Base-by-base conservation (phyloP, 73 alveolate species). In the Vitrella brassicaformis region DNA sequence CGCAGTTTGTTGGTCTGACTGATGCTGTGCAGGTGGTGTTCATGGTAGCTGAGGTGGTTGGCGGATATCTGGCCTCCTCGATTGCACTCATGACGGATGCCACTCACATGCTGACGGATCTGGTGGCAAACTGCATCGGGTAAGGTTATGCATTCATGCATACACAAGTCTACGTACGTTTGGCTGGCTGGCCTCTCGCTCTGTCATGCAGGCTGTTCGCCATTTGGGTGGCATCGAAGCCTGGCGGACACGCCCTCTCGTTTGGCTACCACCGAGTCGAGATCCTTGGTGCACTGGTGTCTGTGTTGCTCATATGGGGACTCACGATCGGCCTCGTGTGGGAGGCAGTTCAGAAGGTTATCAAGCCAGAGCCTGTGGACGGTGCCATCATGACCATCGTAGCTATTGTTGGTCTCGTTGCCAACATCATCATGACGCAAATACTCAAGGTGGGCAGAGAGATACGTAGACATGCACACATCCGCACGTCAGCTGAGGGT, bases 61-160 rank as follows among this genome's bases (percentile, higher is more conserved):
- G 99, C n/a, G 99, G 99, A 18, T 75, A 84, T 68, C 74, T 93
- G 66, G 93, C 97, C 26, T 78, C 86, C 47, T 87, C 96, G 66
- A 72, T 94, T 19, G 99, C 99, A 26, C 91, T 94, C 74, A 81
- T 94, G 89, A 89, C 97, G 31, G 99, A 94, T 86, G 95, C 99
- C 19, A 97, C 98, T 25, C 99, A 94, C 88, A 74, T 94, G 79
- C 87, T 90, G 39, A 86, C 97, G 56, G 99, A 94, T 79, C 73
- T 94, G 75, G 77, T 88, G n/a, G n/a, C n/a, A n/a, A n/a, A n/a
- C n/a, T n/a, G n/a, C n/a, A n/a, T n/a, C n/a, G n/a, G n/a, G n/a
- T n/a, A n/a, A n/a, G n/a, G n/a, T n/a, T n/a, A n/a, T n/a, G n/a
- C n/a, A n/a, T n/a, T n/a, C n/a, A n/a, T n/a, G n/a, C n/a, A n/a